A percentile compares a stretch with the other conserved stretches of the same genome.
Evolutionary conservation across 2,329 filamentous ascomycete species (phyloP).

Genomic region (Curvularia sp.): DNA sequence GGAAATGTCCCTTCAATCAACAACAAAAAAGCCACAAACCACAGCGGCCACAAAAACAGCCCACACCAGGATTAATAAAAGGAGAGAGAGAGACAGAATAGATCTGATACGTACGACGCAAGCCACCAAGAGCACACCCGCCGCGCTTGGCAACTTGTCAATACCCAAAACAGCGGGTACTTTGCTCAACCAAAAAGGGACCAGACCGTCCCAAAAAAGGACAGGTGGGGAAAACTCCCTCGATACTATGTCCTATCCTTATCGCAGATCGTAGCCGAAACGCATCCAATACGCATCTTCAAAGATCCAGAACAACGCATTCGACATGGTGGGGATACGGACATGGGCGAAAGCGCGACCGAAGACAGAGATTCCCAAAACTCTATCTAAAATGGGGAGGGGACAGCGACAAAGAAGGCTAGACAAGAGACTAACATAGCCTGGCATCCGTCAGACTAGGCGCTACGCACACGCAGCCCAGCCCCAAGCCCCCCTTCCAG

Average conservation of each 20-base stretch:
- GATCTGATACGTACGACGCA: conserved; percentile 2
- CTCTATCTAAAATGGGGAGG: not conserved
- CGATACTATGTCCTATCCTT: not conserved
- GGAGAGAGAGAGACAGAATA: not conserved
- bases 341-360: too few species aligned
- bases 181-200: not conserved
- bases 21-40: not conserved
- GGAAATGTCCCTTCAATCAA: not conserved
- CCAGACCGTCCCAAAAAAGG: not conserved
- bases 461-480: too few species aligned
- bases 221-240: not conserved
- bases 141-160: conserved; percentile 1
- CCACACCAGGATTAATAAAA: conserved; percentile 7
- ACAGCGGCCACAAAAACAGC: not conserved
- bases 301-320: not conserved
- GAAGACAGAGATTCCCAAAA: not conserved
- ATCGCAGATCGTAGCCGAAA: not conserved
- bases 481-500: not conserved
- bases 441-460: too few species aligned
- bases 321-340: too few species aligned
- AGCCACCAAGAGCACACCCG: not conserved
- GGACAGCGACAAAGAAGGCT: too few species aligned
- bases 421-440: too few species aligned
- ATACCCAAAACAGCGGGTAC: conserved; percentile 4
- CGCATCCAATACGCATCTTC: not conserved